Percentiles rank a stretch among this genome's conserved stretches.
These are phyloP conservation scores for Botrytis tulipae DNA, from an alignment of 2,329 filamentous ascomycete genomes.

Conservation along the genomic window DNA sequence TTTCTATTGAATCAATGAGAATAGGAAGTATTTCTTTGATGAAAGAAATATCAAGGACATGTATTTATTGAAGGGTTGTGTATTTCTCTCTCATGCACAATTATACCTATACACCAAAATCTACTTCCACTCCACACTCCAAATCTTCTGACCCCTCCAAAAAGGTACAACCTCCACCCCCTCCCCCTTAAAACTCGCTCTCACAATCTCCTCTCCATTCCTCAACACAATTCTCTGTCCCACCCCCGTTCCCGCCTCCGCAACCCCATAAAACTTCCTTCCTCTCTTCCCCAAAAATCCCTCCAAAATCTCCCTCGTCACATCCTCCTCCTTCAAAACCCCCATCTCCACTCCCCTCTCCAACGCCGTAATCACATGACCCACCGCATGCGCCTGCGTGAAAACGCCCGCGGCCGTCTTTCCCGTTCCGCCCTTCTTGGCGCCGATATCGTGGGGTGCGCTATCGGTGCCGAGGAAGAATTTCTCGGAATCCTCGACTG, in stretches of 20 bases:
- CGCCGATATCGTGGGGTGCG: conserved; percentile 57
- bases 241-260: not conserved
- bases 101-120: not conserved
- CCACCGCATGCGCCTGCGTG: conserved; percentile 55
- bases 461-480: conserved; percentile 68
- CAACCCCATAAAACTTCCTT: conserved; percentile 13
- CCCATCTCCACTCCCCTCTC: conserved; percentile 11
- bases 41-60: not conserved
- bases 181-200: conserved; percentile 8
- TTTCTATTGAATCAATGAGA: not conserved
- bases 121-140: conserved; percentile 20
- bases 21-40: not conserved
- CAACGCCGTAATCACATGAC: conserved; percentile 6
- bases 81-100: not conserved
- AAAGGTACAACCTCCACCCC: conserved; percentile 8
- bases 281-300: conserved; percentile 17
- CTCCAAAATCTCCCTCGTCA: conserved; percentile 9
- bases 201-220: conserved; percentile 12
- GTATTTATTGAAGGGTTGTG: not conserved
- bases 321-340: conserved; percentile 2
- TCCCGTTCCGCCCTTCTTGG: conserved; percentile 52
- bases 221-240: conserved; percentile 14
- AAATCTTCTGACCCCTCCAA: conserved; percentile 20
- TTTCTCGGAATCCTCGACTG: conserved; percentile 57
- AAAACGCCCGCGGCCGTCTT: conserved; percentile 67